Evolutionary conservation across 2,329 filamentous ascomycete genomes (phyloP).

Genomic region (Exophiala sp.): DNA sequence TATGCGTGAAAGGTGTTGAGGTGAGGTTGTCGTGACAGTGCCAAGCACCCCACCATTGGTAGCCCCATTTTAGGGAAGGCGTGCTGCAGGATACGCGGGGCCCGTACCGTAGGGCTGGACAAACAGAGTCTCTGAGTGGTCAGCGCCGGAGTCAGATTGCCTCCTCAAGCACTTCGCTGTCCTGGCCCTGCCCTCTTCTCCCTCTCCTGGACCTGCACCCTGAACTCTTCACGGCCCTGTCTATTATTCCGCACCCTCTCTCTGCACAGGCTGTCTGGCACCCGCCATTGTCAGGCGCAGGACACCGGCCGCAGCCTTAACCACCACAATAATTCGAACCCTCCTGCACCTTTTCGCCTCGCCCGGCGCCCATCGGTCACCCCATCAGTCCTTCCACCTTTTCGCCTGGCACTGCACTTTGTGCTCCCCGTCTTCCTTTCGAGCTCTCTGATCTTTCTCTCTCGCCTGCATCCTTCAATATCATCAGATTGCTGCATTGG

Average conservation of each 20-base stretch:
- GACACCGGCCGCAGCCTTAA: not conserved
- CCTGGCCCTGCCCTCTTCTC: not conserved
- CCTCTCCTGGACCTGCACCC: not conserved
- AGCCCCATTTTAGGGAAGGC: conserved; percentile 18
- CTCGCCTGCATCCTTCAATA: not conserved
- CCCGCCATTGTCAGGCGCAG: not conserved
- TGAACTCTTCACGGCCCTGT: conserved; percentile 3
- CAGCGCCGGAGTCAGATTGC: conserved; percentile 11
- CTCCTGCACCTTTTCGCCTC: conserved; percentile 5
- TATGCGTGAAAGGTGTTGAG: conserved; percentile 9
- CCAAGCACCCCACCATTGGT: conserved; percentile 28
- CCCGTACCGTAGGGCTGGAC: conserved; percentile 14
- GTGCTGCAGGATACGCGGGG: conserved; percentile 25
- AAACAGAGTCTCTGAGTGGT: conserved; percentile 15
- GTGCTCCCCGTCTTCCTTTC: not conserved
- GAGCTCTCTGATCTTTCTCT: not conserved
- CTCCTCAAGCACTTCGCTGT: conserved; percentile 6
- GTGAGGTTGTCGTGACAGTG: conserved; percentile 20
- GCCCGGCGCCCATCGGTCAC: conserved; percentile 8
- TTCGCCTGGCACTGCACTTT: not conserved
- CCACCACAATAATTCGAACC: not conserved
- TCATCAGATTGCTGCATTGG: not conserved
- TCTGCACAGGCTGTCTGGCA: too few relatives aligned
- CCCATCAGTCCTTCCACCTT: conserved; percentile 12
- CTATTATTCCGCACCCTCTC: not conserved